phyloP scores from a whole-genome alignment of 495 filamentous ascomycete genomes.

The Apodospora peruviana region DNA sequence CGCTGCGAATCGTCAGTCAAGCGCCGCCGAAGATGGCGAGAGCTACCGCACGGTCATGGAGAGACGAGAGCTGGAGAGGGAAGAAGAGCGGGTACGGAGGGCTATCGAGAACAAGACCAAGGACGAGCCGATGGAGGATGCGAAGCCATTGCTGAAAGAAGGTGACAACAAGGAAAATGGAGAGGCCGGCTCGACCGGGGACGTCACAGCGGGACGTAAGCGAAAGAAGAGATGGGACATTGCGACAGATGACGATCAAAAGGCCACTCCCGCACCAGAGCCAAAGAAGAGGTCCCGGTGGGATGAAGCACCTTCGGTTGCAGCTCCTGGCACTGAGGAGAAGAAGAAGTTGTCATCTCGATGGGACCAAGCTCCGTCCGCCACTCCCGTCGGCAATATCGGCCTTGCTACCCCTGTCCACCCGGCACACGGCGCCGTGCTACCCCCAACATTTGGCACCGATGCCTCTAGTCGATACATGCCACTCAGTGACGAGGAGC shows the following conservation, averaged over 20 bases:
- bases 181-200: conserved; percentile 62
- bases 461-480: conserved; percentile 76
- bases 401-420: conserved; percentile 85
- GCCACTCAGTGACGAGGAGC: conserved; percentile 83
- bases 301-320: conserved; percentile 76
- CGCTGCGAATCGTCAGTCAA: conserved; percentile 65
- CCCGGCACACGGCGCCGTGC: conserved; percentile 59
- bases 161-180: conserved; percentile 63
- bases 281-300: conserved; percentile 77
- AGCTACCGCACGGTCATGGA: conserved; percentile 93
- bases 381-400: conserved; percentile 76
- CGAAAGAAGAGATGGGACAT: conserved; percentile 95
- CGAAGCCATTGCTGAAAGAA: conserved; percentile 63
- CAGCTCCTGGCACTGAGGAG: conserved; percentile 45
- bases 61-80: conserved; percentile 81
- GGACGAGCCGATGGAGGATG: conserved; percentile 53
- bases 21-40: conserved; percentile 52
- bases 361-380: conserved; percentile 85
- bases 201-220: conserved; percentile 59
- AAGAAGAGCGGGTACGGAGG: conserved; percentile 82
- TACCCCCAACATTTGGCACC: conserved; percentile 65
- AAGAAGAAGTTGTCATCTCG: conserved; percentile 69
- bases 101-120: conserved; percentile 68
- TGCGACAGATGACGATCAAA: conserved; percentile 42
- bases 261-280: conserved; percentile 42